These are phyloP conservation scores for Cyclocybe cylindracea DNA, from an alignment of 768 basidiomycete genomes.

Conservation along the genomic window DNA sequence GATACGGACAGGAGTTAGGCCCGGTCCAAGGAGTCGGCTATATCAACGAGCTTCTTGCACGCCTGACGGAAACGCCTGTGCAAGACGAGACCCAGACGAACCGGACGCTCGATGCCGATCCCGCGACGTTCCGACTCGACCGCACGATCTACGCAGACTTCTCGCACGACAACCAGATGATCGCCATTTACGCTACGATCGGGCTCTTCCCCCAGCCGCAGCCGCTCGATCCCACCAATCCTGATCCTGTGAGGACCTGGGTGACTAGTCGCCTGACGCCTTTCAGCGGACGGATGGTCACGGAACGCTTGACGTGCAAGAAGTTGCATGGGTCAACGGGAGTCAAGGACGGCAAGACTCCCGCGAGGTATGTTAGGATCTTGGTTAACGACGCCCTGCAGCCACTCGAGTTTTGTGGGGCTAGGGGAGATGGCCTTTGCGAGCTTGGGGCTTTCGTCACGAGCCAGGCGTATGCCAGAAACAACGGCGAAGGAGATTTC, in stretches of 20 bases:
- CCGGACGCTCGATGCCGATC: conserved; percentile 62
- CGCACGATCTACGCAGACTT: conserved; percentile 76
- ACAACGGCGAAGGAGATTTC: conserved; percentile 72
- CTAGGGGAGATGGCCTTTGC: conserved; percentile 58
- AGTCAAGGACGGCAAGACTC: neutral
- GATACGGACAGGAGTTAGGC: conserved; percentile 70
- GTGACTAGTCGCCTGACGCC: conserved; percentile 62
- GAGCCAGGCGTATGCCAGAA: conserved; percentile 69
- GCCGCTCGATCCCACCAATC: conserved; percentile 32
- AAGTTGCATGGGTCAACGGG: neutral
- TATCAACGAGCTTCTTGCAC: conserved; percentile 84
- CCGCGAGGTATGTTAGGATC: conserved; percentile 62
- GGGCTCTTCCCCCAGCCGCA: conserved; percentile 48
- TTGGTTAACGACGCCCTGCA: conserved; percentile 77
- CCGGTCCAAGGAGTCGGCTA: conserved; percentile 85
- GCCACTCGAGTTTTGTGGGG: conserved; percentile 61
- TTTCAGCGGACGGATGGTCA: conserved; percentile 73
- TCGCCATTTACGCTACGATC: conserved; percentile 69
- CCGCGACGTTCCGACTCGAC: conserved; percentile 70
- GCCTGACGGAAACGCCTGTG: conserved; percentile 66
- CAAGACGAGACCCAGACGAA: conserved; percentile 77
- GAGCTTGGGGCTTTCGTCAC: conserved; percentile 62
- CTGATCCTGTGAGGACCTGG: conserved; percentile 48
- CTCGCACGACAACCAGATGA: conserved; percentile 85
- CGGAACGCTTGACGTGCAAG: conserved; percentile 64